Evolutionary conservation across 352 stramenopile genomes (phyloP), one percentile per base, ranked within the genome.

Genomic region (Elongisporangium undulatum): DNA sequence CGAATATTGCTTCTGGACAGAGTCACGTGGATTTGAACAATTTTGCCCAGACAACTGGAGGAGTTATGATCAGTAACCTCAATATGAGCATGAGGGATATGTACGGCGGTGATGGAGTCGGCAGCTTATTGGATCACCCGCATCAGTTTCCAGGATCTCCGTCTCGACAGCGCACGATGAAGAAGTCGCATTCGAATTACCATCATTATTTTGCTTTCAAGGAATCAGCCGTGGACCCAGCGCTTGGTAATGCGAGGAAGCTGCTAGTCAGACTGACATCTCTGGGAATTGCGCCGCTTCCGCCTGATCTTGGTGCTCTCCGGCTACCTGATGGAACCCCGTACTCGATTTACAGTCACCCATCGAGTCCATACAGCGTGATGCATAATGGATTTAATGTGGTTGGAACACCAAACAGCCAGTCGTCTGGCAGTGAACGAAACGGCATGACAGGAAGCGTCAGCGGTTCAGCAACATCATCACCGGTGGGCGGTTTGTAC

Each of bases 221-320:
- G 59, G 81, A 90, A 62, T 89, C 81, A n/a, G 84, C 82, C 9
- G 87, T 89, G 59, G 86, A 95, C 57, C 86, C 86, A 13, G 86
- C 86, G 12, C 71, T 95, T 6, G 72, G 76, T 49, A 91, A 94
- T 58, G 74, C 86, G 23, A 76, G 85, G n/a, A 95, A 97, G 69
- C 58, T 94, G 62, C 26, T 97, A 0, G 92, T 78, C n/a, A 87
- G 96, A 53, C 70, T 99, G 23, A 92, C 92, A 52, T 87, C 91
- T 9, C 72, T 99, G 38, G 77, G 92, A 8, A 92, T 98, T 21
- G 96, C 96, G 38, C 91, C 95, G 15, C 71, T 99, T 23, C 88
- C 94, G 15, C 92, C 91, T 26, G 84, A 95, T 69, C 78, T 98
- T 62, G 92, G 94, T 17, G 74, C 85, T 20, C 55, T 97, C 22